These are phyloP conservation scores for Talaromyces amestolkiae DNA, from an alignment of 2,329 filamentous ascomycete genomes.

Conservation along the genomic window DNA sequence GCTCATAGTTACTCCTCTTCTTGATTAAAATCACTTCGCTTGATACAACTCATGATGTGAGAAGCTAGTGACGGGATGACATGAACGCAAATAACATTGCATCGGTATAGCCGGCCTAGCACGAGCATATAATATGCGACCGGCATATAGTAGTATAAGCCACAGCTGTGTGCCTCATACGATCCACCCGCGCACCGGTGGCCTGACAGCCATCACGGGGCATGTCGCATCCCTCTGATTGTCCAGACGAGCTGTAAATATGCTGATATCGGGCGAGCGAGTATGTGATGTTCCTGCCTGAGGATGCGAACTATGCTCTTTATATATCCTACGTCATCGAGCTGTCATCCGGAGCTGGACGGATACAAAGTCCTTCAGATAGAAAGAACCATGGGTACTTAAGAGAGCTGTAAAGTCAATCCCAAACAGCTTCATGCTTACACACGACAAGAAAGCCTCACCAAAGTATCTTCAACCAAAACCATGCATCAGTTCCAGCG, in stretches of 20 bases:
- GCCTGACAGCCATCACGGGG: neutral
- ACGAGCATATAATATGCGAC: neutral
- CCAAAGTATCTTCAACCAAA: neutral
- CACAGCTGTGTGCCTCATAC: neutral
- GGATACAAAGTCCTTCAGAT: neutral
- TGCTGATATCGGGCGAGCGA: too few relatives aligned
- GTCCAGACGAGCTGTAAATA: too few relatives aligned
- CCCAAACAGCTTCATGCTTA: neutral
- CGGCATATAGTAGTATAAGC: neutral
- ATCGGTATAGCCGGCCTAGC: neutral
- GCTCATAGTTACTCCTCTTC: too few relatives aligned
- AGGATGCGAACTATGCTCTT: neutral
- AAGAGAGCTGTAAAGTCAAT: neutral
- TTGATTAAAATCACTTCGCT: too few relatives aligned
- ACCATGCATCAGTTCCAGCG: conserved; percentile 25
- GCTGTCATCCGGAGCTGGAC: conserved; percentile 1
- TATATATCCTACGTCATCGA: conserved; percentile 12
- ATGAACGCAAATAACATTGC: too few relatives aligned
- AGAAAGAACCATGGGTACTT: neutral
- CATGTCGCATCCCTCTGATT: neutral
- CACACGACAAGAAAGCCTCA: too few relatives aligned
- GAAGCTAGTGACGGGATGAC: too few relatives aligned
- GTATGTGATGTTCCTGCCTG: neutral
- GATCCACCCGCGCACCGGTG: neutral
- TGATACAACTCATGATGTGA: too few relatives aligned